Evolutionary conservation across 2,329 filamentous ascomycete species (phyloP).

Genomic region (Fusarium scirpi): DNA sequence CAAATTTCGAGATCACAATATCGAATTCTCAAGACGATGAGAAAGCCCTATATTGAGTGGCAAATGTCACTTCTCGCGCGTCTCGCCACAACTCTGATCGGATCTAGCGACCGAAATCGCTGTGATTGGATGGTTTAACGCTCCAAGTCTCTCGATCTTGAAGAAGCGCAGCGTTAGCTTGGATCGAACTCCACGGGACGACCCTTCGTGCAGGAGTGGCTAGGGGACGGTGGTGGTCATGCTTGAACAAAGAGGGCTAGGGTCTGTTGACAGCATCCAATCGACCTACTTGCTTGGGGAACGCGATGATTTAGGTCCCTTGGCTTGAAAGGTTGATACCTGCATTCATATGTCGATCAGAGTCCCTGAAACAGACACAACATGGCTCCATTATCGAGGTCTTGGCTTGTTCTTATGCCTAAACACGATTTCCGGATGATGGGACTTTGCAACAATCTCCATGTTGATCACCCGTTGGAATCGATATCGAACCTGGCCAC

Average conservation of each 20-base stretch:
- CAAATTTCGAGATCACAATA: constrained; percentile 1
- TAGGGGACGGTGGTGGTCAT: constrained; percentile 5
- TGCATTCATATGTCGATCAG: constrained; percentile 23
- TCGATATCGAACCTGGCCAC: constrained; percentile 5
- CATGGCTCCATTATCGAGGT: neutral
- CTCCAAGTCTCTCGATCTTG: constrained; percentile 42
- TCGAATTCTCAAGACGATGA: constrained; percentile 12
- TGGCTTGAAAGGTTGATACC: constrained; percentile 15
- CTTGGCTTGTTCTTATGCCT: neutral
- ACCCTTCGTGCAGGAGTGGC: constrained; percentile 45
- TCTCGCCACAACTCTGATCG: constrained; percentile 24
- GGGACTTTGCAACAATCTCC: constrained; percentile 16
- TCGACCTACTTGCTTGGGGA: neutral
- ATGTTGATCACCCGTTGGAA: constrained; percentile 25
- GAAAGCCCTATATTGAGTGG: constrained; percentile 23
- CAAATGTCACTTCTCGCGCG: constrained; percentile 12
- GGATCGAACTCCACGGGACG: constrained; percentile 46
- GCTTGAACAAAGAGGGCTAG: constrained; percentile 20
- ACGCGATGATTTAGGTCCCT: neutral
- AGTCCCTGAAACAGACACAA: constrained; percentile 7
- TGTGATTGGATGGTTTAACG: constrained; percentile 34
- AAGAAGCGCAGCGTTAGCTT: constrained; percentile 46
- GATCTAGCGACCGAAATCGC: constrained; percentile 15
- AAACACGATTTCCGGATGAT: constrained; percentile 5
- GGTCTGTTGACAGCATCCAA: constrained; percentile 6